Percentiles rank a stretch among this genome's conserved stretches.
Conservation (phyloP, 192 early-diverging fungal genomes). For the Neocallimastix lanati region DNA sequence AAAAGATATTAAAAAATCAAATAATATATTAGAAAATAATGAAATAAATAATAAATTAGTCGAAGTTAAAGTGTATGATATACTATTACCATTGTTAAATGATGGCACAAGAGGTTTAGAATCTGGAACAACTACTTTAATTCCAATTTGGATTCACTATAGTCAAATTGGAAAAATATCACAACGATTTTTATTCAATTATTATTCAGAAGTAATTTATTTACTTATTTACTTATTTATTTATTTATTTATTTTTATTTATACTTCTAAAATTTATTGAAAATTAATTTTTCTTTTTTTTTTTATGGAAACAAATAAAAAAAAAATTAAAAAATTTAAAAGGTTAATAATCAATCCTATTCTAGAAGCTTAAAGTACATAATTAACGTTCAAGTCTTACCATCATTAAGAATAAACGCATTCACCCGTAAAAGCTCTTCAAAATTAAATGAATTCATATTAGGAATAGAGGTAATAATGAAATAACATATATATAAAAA, state of each 20-base stretch:
- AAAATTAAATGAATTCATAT: constrained; percentile 64
- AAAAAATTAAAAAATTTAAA: too few species aligned
- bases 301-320: too few species aligned
- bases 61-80: constrained; percentile 21
- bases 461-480: constrained; percentile 83
- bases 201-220: constrained; percentile 47
- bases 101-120: not conserved
- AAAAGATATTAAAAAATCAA: constrained; percentile 20
- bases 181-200: constrained; percentile 60
- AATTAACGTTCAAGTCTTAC: constrained; percentile 41
- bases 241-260: too few species aligned
- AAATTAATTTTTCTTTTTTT: too few species aligned
- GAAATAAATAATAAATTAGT: constrained; percentile 20
- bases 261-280: too few species aligned
- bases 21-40: constrained; percentile 5
- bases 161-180: constrained; percentile 76
- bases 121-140: constrained; percentile 21
- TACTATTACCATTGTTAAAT: not conserved
- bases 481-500: too few species aligned
- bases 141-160: constrained; percentile 81
- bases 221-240: too few species aligned
- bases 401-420: constrained; percentile 81
- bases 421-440: constrained; percentile 70
- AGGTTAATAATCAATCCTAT: not conserved
- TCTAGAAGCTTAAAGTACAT: constrained; percentile 48